Percentiles rank a stretch among this genome's conserved stretches.
phyloP scores from a whole-genome alignment of 2,329 filamentous ascomycete species.

The Sporothrix globosa region DNA sequence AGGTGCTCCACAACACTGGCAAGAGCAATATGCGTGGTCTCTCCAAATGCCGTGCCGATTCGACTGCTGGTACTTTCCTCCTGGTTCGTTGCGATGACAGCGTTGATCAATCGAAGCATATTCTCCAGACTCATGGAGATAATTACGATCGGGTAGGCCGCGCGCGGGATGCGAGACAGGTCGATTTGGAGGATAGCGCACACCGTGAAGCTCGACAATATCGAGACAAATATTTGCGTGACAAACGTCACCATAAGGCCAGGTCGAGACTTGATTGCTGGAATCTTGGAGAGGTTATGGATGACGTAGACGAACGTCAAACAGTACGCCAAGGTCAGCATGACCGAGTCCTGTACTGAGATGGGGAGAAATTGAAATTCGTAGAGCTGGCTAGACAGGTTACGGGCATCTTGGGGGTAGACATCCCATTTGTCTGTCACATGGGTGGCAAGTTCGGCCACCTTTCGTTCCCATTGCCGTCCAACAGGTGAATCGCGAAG shows the following conservation, averaged over 20 bases:
- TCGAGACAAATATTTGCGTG: constrained; percentile 70
- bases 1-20: constrained; percentile 71
- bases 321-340: constrained; percentile 67
- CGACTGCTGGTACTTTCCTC: constrained; percentile 69
- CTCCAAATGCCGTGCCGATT: constrained; percentile 73
- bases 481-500: constrained; percentile 66
- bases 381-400: constrained; percentile 64
- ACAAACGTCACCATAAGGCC: constrained; percentile 73
- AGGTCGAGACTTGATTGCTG: constrained; percentile 74
- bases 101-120: constrained; percentile 76
- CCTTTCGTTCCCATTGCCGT: constrained; percentile 65
- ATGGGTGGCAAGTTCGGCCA: constrained; percentile 55
- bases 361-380: constrained; percentile 79
- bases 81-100: constrained; percentile 71
- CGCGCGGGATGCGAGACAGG: constrained; percentile 72
- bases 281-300: constrained; percentile 67
- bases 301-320: constrained; percentile 67
- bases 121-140: constrained; percentile 78
- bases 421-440: constrained; percentile 63
- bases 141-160: constrained; percentile 76
- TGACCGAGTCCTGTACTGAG: constrained; percentile 65
- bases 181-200: constrained; percentile 77
- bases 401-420: constrained; percentile 62
- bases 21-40: constrained; percentile 71
- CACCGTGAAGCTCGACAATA: constrained; percentile 78